Conservation (phyloP, 2,329 filamentous ascomycete species). For the Hypoxylon sp. region DNA sequence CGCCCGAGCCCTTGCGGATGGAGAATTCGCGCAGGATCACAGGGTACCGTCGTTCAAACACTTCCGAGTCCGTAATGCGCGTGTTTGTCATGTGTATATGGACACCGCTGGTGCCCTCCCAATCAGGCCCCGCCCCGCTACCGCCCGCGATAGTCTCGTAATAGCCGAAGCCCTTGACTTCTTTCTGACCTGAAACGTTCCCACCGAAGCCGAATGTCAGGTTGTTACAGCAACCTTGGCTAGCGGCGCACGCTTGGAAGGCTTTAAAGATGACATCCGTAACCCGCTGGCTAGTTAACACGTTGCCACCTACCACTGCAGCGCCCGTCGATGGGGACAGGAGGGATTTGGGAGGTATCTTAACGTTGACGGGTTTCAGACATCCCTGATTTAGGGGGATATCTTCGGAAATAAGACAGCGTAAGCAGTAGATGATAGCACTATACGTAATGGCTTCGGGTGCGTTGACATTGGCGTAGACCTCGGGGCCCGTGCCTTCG, state of each 20-base stretch:
- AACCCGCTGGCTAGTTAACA: slow-evolving; percentile 80
- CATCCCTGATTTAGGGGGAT: slow-evolving; percentile 86
- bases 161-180: slow-evolving; percentile 80
- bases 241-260: slow-evolving; percentile 80
- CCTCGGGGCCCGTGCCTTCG: slow-evolving; percentile 79
- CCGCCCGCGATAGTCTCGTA: slow-evolving; percentile 86
- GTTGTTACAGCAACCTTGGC: slow-evolving; percentile 83
- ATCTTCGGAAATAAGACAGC: slow-evolving; percentile 80
- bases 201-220: slow-evolving; percentile 83
- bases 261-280: slow-evolving; percentile 84
- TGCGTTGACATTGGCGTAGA: slow-evolving; percentile 82
- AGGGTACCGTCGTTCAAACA: slow-evolving; percentile 81
- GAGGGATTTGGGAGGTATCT: slow-evolving; percentile 77
- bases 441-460: slow-evolving; percentile 83
- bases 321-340: slow-evolving; percentile 79
- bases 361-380: slow-evolving; percentile 77
- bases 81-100: slow-evolving; percentile 87
- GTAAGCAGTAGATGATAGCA: slow-evolving; percentile 84
- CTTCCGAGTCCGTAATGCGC: slow-evolving; percentile 80
- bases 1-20: slow-evolving; percentile 71
- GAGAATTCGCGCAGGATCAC: slow-evolving; percentile 77
- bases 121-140: slow-evolving; percentile 76
- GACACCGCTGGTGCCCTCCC: slow-evolving; percentile 78
- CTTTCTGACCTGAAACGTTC: slow-evolving; percentile 67
- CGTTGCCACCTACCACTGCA: slow-evolving; percentile 83